Base-by-base conservation (phyloP, 495 filamentous ascomycete genomes). In the Annulohypoxylon nitens region DNA sequence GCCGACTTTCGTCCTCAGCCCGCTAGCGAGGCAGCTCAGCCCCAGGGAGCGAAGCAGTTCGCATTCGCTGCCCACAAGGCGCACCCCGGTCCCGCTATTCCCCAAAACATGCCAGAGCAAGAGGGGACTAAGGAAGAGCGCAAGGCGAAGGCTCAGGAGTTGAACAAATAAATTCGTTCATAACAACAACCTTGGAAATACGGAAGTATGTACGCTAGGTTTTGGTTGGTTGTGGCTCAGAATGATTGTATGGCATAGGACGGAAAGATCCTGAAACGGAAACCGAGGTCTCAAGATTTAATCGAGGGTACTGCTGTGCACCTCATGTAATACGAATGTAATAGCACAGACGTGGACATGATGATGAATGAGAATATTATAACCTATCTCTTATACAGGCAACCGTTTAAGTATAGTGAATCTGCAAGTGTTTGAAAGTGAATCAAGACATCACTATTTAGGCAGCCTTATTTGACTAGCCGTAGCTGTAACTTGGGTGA, bases 91-190 rank as follows among this genome's bases (percentile, higher is more conserved):
- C 86, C 86, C 2, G 86, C 76, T 26, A 70, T 88, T 23, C 80
- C 84, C 1, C 76, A 85, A 61, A 77, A 83, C 58, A 83, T 88
- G 76, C 77, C 76, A 6, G 73, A 81, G 62, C 79, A 86, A 76
- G 85, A 88, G 74, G 86, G 86, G 12, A 87, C 90, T n/a, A 90
- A 88, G 76, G 90, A 92, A 75, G 91, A 93, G 73, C 86, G 89
- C 43, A 82, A 85, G 69, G 89, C 86, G 4, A 91, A 88, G 77
- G 87, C 86, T 50, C 81, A 88, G 74, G 87, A 88, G 73, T 72
- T 93, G 72, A 93, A 93, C 82, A 88, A 91, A 79, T 86, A 84
- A 77, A 66, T 14, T n/a, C 41, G 41, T 14, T 16, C 36, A 20
- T 26, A 18, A 48, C 20, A 30, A 50, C 26, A 53, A 9, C 10